Conservation (phyloP, 2,329 filamentous ascomycete species). For the Chaetomium sp. region DNA sequence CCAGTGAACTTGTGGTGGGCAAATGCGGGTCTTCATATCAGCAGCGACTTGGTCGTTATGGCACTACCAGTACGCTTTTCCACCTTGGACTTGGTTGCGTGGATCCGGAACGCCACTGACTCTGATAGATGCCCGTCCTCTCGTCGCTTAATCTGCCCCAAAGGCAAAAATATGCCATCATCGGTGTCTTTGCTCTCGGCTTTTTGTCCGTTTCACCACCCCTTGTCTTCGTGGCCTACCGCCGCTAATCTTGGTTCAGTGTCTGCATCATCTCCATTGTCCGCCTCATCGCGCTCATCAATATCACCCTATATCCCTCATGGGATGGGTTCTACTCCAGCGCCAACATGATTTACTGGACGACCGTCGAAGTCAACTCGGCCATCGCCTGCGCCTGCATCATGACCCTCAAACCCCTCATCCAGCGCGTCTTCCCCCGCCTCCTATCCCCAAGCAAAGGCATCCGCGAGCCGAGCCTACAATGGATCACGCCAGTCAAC, state of each 20-base stretch:
- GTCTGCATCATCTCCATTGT: constrained; percentile 43
- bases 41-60: constrained; percentile 35
- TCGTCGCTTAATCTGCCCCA: constrained; percentile 30
- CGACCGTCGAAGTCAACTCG: constrained; percentile 42
- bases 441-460: constrained; percentile 25
- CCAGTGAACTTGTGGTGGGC: constrained; percentile 35
- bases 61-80: constrained; percentile 29
- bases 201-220: constrained; percentile 33
- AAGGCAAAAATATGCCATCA: constrained; percentile 34
- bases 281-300: constrained; percentile 39
- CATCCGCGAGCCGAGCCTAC: constrained; percentile 26
- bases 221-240: neutral
- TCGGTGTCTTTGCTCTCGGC: constrained; percentile 34
- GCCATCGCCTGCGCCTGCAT: constrained; percentile 44
- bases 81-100: neutral
- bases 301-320: constrained; percentile 20
- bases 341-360: constrained; percentile 41
- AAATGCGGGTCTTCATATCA: constrained; percentile 34
- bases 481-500: constrained; percentile 30
- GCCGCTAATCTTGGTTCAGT: constrained; percentile 31
- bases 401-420: constrained; percentile 44
- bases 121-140: constrained; percentile 32
- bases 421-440: constrained; percentile 39
- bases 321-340: constrained; percentile 38
- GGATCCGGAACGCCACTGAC: neutral